Evolutionary conservation across 176 grass and related monocot species (phyloP), one percentile per base, ranked within the genome.

Genomic region (Pontederia paniculata): DNA sequence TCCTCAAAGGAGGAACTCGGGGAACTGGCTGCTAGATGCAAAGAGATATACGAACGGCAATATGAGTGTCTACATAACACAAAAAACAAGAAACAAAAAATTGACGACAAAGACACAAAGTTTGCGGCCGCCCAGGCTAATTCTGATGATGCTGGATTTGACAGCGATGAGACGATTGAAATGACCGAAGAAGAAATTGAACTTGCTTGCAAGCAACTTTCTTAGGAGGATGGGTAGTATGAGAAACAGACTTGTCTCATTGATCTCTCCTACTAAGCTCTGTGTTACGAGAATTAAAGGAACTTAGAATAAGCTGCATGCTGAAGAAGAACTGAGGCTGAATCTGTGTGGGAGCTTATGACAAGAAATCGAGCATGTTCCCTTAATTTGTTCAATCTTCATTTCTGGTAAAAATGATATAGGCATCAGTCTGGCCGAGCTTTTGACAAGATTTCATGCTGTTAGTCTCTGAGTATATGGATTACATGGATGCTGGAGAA

Each of bases 131-230:
- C 22, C 3, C 72, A 74, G 53, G 43, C 57, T 9, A 54, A 13
- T 42, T 17, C 53, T 2, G 63, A 69, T 45, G 79, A 77, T 50
- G 64, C 42, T n/a, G 60, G 78, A 44, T 87, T 76, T 49, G 83
- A 97, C 52, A 97, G 91, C 10, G 91, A 97, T 59, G 63, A 55
- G 1, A 97, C 86, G 6, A 87, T 97, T 22, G 86, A 87, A 22
- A 97, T 97, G 91, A 84, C 83, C 5, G 83, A 97, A 58, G 91
- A 97, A 76, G 91, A 97, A 69, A 90, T 97, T 15, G 71, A 87
- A 42, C 52, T 75, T 31, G 91, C 86, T 2, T 96, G 74, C 70
- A 69, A 23, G 63, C 69, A 77, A 12, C 55, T 97, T 55, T 69
- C 82, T 12, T 73, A 56, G 46, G 51, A 15, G 31, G 37, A 63